A percentile compares a stretch with the other conserved stretches of the same genome.
phyloP scores from a whole-genome alignment of 2,329 filamentous ascomycete genomes.

The Aspergillus fructus region DNA sequence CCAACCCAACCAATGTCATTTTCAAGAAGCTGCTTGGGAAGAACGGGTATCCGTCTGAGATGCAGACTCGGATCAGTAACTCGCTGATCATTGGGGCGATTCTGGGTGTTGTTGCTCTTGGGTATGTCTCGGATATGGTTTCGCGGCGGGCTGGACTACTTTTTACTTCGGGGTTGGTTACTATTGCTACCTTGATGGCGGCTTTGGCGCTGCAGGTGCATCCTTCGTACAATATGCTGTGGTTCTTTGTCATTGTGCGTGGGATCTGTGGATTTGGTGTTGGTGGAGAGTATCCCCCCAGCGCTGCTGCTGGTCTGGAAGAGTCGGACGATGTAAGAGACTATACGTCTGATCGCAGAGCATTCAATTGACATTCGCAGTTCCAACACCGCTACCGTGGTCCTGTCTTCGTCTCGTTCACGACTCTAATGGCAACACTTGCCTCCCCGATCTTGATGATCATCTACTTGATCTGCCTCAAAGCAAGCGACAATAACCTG shows the following conservation, averaged over 20 bases:
- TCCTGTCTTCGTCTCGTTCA: conserved; percentile 36
- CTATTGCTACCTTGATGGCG: conserved; percentile 34
- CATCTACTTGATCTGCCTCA: conserved; percentile 36
- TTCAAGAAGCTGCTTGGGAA: conserved; percentile 28
- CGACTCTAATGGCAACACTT: conserved; percentile 36
- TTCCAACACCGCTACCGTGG: conserved; percentile 28
- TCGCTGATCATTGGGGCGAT: conserved; percentile 32
- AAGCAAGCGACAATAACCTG: conserved; percentile 37
- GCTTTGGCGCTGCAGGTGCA: conserved; percentile 38
- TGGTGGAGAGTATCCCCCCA: conserved; percentile 39
- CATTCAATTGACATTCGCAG: conserved; percentile 6
- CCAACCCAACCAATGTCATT: conserved; percentile 35
- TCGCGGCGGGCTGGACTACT: conserved; percentile 28
- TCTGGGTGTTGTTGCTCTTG: conserved; percentile 27
- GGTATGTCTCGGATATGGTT: conserved; percentile 30
- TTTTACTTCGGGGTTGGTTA: conserved; percentile 30
- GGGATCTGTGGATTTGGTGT: conserved; percentile 40
- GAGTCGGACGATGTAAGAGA: conserved; percentile 31
- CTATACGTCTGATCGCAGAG: not conserved
- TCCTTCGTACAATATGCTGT: conserved; percentile 35
- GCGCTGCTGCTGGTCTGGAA: conserved; percentile 38
- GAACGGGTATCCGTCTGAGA: conserved; percentile 24
- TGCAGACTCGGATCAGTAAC: conserved; percentile 33
- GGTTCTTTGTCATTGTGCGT: conserved; percentile 38
- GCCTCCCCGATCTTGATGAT: conserved; percentile 35